Conservation (phyloP, 73 alveolate species). For the Effrenium voratum region DNA sequence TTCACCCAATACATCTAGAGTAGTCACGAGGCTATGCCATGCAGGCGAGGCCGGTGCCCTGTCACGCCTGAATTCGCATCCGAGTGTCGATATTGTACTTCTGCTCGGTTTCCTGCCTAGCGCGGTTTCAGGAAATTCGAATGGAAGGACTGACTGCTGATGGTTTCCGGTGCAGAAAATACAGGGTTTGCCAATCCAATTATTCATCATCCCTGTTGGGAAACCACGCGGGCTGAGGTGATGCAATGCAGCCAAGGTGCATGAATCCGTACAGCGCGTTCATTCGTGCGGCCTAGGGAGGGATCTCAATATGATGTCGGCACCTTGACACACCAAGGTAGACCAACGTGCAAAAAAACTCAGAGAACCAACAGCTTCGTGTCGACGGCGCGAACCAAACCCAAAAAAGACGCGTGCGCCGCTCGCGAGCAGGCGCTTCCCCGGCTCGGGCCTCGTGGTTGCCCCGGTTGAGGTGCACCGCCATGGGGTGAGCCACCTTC, state of each 20-base stretch:
- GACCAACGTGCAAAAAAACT: neutral
- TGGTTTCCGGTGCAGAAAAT: neutral
- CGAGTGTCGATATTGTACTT: conserved; percentile 54
- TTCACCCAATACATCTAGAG: no score
- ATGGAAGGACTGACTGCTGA: neutral
- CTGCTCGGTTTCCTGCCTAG: conserved; percentile 80
- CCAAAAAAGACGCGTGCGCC: neutral
- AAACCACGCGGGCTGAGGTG: neutral
- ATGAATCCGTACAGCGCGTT: conserved; percentile 78
- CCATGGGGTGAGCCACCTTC: conserved; percentile 51
- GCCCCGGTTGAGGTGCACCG: conserved; percentile 87
- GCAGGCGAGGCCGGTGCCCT: no score
- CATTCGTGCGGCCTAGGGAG: conserved; percentile 70
- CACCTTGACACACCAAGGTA: neutral
- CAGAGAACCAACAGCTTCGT: neutral
- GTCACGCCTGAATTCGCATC: no score
- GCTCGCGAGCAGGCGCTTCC: neutral
- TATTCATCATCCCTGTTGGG: neutral
- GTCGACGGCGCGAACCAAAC: neutral
- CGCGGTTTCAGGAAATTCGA: neutral
- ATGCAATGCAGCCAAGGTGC: neutral
- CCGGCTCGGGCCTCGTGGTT: conserved; percentile 57
- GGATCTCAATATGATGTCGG: no score
- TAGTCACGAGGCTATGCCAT: no score
- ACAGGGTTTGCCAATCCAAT: neutral